Percentiles rank a stretch among this genome's conserved stretches.
Conservation (phyloP, 176 grass and related monocot genomes). For the Areca catechu region DNA sequence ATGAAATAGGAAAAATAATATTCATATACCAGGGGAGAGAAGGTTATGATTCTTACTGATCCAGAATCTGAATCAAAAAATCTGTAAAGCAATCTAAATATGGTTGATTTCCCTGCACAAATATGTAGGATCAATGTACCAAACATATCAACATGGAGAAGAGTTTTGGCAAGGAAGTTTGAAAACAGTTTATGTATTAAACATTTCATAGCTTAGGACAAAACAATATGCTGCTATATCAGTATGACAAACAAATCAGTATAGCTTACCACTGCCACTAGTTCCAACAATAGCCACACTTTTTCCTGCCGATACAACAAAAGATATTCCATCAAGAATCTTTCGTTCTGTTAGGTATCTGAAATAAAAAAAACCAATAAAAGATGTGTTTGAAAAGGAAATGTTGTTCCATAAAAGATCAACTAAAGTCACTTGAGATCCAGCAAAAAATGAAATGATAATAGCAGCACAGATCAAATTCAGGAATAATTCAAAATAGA, state of each 20-base stretch:
- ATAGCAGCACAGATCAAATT: too few relatives aligned
- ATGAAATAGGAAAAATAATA: conserved; percentile 18
- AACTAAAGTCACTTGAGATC: too few relatives aligned
- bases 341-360: conserved; percentile 87
- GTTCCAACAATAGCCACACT: conserved; percentile 93
- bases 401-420: too few relatives aligned
- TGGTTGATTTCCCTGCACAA: conserved; percentile 85
- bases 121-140: conserved; percentile 3
- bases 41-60: conserved; percentile 49
- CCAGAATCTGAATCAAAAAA: conserved; percentile 87
- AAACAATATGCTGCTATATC: not conserved
- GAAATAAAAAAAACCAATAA: conserved; percentile 25
- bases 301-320: conserved; percentile 82
- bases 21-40: not conserved
- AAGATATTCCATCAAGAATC: conserved; percentile 81
- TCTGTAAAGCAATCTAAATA: conserved; percentile 93
- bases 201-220: too few relatives aligned
- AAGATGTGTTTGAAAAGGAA: not conserved
- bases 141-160: too few relatives aligned
- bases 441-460: too few relatives aligned
- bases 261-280: conserved; percentile 78
- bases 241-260: conserved; percentile 7
- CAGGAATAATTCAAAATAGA: too few relatives aligned
- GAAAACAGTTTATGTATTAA: too few relatives aligned
- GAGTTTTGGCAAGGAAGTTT: too few relatives aligned